phyloP scores from a whole-genome alignment of 768 basidiomycete species.

The Pulveroboletus ravenelii region DNA sequence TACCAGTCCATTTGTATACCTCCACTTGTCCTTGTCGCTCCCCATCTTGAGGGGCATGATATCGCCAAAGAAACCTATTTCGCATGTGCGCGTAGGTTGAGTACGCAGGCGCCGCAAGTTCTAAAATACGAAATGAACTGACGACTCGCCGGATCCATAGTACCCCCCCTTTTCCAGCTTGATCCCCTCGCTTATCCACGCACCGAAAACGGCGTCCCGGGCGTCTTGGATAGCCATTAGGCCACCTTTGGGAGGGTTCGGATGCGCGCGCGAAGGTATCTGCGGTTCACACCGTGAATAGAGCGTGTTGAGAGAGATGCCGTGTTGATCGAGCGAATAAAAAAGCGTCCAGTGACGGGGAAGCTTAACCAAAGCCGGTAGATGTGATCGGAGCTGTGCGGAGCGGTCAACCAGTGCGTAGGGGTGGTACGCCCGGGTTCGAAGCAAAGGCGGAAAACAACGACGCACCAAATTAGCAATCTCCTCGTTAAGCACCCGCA shows the following conservation, averaged over 20 bases:
- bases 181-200: conserved; percentile 72
- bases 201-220: conserved; percentile 68
- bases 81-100: background rate
- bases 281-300: conserved; percentile 59
- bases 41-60: conserved; percentile 28
- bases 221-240: conserved; percentile 66
- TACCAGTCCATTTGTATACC: conserved; percentile 80
- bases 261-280: conserved; percentile 20
- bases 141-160: conserved; percentile 84
- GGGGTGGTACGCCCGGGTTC: background rate
- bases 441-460: background rate
- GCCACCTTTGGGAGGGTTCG: conserved; percentile 37
- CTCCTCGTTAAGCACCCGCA: conserved; percentile 43
- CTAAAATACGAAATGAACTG: background rate
- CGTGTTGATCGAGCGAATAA: conserved; percentile 93
- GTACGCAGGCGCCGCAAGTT: background rate
- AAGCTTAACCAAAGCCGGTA: conserved; percentile 72
- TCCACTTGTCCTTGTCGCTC: conserved; percentile 37
- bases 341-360: conserved; percentile 70
- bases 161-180: conserved; percentile 57
- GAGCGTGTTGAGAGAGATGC: conserved; percentile 86
- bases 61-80: conserved; percentile 76
- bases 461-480: conserved; percentile 59
- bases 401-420: background rate
- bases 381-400: conserved; percentile 58